Evolutionary conservation across 108 stramenopile species (phyloP).

Genomic region (Pelagomonas calceolata): DNA sequence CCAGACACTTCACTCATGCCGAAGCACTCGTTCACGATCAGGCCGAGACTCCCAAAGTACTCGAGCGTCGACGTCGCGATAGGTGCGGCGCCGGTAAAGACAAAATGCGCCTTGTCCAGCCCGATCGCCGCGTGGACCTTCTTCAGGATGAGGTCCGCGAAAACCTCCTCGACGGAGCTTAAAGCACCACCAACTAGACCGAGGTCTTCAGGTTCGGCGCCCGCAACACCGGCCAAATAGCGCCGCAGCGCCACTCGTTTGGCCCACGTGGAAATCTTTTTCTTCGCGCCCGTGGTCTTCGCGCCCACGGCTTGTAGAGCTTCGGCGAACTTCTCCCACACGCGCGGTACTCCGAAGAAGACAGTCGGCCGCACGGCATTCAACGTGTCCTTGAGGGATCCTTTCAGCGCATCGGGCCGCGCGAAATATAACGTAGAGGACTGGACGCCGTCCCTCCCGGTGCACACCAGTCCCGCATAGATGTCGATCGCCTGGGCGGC

Average conservation of each 20-base stretch:
- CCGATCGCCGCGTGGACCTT: slow-evolving; percentile 41
- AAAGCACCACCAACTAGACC: slow-evolving; percentile 24
- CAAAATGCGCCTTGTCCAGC: slow-evolving; percentile 34
- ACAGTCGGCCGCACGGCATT: slow-evolving; percentile 41
- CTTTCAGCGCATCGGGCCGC: slow-evolving; percentile 49
- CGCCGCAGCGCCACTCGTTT: slow-evolving; percentile 36
- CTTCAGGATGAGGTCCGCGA: not conserved
- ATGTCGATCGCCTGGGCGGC: slow-evolving; percentile 31
- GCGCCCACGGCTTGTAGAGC: slow-evolving; percentile 48
- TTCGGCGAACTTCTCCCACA: slow-evolving; percentile 61
- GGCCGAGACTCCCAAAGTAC: slow-evolving; percentile 53
- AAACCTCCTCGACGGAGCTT: slow-evolving; percentile 16
- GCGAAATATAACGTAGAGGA: slow-evolving; percentile 36
- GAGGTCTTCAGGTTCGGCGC: slow-evolving; percentile 1
- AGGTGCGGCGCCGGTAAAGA: slow-evolving; percentile 48
- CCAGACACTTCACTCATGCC: slow-evolving; percentile 52
- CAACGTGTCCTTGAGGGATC: slow-evolving; percentile 35
- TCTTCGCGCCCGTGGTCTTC: slow-evolving; percentile 40
- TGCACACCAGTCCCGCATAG: not conserved
- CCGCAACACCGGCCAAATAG: slow-evolving; percentile 23
- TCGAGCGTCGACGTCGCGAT: slow-evolving; percentile 39
- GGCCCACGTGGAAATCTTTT: slow-evolving; percentile 44
- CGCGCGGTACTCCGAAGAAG: slow-evolving; percentile 54
- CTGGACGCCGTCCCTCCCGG: slow-evolving; percentile 14
- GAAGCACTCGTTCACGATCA: slow-evolving; percentile 46